These are phyloP conservation scores for Phytophthora citrophthora DNA, from an alignment of 352 stramenopile species.

Conservation along the genomic window DNA sequence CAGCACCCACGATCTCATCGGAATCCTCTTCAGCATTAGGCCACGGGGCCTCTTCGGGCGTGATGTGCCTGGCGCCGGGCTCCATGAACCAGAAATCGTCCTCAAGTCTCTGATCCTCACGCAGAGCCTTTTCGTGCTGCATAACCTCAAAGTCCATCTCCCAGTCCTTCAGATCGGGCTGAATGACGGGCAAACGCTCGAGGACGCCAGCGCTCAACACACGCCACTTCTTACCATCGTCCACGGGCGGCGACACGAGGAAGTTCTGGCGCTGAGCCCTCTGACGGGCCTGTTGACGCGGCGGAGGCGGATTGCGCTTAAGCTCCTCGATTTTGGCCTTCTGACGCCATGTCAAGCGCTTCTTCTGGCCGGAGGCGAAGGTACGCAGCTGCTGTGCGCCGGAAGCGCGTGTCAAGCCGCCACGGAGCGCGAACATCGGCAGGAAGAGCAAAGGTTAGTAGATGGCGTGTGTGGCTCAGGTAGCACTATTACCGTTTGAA, in stretches of 20 bases:
- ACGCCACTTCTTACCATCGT: constrained; percentile 87
- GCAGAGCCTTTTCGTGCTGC: constrained; percentile 79
- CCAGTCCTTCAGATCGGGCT: constrained; percentile 78
- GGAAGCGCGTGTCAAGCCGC: constrained; percentile 34
- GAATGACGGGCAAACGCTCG: constrained; percentile 76
- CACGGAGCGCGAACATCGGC: constrained; percentile 56
- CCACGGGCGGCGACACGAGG: constrained; percentile 48
- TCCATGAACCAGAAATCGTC: constrained; percentile 90
- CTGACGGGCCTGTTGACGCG: constrained; percentile 55
- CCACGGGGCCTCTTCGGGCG: constrained; percentile 74
- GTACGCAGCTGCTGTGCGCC: constrained; percentile 41
- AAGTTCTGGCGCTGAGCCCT: constrained; percentile 67
- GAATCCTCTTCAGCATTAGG: constrained; percentile 65
- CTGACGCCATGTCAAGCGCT: constrained; percentile 69
- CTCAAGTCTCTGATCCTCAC: constrained; percentile 77
- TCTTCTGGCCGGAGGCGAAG: constrained; percentile 60
- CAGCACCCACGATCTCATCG: constrained; percentile 74
- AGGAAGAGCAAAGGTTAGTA: constrained; percentile 3
- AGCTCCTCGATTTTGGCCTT: constrained; percentile 65
- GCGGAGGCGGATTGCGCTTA: constrained; percentile 43
- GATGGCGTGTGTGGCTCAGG: constrained; percentile 29
- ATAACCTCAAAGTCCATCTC: constrained; percentile 78
- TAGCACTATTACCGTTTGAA: neutral
- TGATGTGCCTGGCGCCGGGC: constrained; percentile 71
- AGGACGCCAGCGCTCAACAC: constrained; percentile 75